Evolutionary conservation across 2,329 filamentous ascomycete genomes (phyloP).

Genomic region (Zarea fungicola): DNA sequence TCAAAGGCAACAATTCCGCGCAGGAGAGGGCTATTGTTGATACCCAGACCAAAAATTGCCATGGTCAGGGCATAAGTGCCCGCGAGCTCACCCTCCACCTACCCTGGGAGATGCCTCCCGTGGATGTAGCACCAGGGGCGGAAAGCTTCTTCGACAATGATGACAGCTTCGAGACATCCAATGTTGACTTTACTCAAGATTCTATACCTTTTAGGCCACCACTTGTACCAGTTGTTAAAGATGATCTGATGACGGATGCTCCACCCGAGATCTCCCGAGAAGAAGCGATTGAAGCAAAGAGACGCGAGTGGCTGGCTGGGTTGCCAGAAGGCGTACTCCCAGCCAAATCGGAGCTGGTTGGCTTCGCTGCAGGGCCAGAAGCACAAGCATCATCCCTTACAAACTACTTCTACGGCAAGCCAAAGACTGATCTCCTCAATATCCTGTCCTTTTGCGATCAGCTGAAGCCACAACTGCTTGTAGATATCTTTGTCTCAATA

Average conservation of each 20-base stretch:
- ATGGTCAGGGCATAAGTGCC: background rate
- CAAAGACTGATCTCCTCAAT: conserved; percentile 34
- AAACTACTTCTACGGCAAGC: conserved; percentile 34
- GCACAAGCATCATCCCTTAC: conserved; percentile 29
- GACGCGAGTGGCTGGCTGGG: conserved; percentile 27
- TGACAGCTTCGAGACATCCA: conserved; percentile 10
- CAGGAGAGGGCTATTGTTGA: background rate
- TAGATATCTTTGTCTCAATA: conserved; percentile 37
- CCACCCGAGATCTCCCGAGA: background rate
- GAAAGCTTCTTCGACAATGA: background rate
- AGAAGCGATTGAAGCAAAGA: conserved; percentile 23
- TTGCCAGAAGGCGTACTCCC: conserved; percentile 29
- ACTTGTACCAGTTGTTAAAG: conserved; percentile 12
- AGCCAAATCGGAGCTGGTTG: conserved; percentile 32
- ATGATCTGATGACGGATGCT: conserved; percentile 19
- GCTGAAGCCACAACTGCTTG: conserved; percentile 35
- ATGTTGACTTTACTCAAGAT: conserved; percentile 26
- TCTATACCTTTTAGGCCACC: conserved; percentile 26
- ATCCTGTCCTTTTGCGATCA: conserved; percentile 37
- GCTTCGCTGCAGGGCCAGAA: conserved; percentile 29
- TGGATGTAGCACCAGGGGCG: background rate
- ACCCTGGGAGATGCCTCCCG: background rate
- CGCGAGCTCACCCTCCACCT: background rate
- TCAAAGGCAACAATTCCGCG: background rate
- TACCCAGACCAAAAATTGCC: no score